Evolutionary conservation across 805 yeast species (phyloP).

Genomic region (Saturnispora saitoi): DNA sequence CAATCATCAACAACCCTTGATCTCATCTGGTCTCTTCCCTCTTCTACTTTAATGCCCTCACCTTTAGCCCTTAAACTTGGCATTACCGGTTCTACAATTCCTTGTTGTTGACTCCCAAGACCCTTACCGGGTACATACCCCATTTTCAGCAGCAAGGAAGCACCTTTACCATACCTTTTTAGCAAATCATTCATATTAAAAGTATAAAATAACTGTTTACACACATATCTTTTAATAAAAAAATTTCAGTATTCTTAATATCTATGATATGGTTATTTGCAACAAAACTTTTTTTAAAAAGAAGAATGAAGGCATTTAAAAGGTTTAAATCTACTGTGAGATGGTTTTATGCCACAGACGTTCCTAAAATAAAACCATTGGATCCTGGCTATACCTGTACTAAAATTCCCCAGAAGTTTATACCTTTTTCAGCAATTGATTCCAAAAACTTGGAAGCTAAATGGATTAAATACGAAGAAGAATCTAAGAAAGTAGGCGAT

Average conservation of each 20-base stretch:
- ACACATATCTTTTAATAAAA: background rate
- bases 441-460: slow-evolving; percentile 50
- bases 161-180: slow-evolving; percentile 71
- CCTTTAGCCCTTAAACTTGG: slow-evolving; percentile 58
- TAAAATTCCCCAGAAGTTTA: slow-evolving; percentile 48
- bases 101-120: slow-evolving; percentile 63
- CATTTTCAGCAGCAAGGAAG: slow-evolving; percentile 67
- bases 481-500: slow-evolving; percentile 4
- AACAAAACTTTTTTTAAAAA: too few species aligned
- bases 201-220: background rate
- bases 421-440: slow-evolving; percentile 61
- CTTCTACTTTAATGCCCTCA: slow-evolving; percentile 62
- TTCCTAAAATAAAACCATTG: slow-evolving; percentile 61
- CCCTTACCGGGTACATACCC: slow-evolving; percentile 84
- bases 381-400: slow-evolving; percentile 45
- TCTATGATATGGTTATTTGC: too few species aligned
- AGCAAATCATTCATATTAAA: slow-evolving; percentile 1
- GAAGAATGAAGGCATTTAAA: background rate
- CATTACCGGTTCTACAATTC: slow-evolving; percentile 75
- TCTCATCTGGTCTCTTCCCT: slow-evolving; percentile 12
- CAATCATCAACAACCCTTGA: slow-evolving; percentile 11
- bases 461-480: slow-evolving; percentile 24
- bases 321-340: slow-evolving; percentile 15
- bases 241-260: background rate
- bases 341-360: slow-evolving; percentile 84